phyloP scores from a whole-genome alignment of 2,329 filamentous ascomycete species.

The Microcyclospora pomicola region DNA sequence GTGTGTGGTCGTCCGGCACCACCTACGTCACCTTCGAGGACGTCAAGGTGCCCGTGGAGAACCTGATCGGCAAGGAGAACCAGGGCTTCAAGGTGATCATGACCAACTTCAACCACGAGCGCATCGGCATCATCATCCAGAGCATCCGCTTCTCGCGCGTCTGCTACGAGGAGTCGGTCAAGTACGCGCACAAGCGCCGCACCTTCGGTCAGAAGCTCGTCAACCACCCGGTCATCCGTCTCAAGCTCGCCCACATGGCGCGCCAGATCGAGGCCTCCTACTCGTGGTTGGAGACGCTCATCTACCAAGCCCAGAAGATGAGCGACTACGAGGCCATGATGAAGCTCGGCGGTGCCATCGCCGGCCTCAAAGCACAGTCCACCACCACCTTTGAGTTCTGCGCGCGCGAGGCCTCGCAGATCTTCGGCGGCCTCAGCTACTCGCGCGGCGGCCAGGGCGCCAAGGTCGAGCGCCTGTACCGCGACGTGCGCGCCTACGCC shows the following conservation, averaged over 20 bases:
- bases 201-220: constrained; percentile 96
- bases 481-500: constrained; percentile 90
- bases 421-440: constrained; percentile 90
- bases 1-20: constrained; percentile 87
- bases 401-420: constrained; percentile 88
- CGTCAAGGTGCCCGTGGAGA: constrained; percentile 98
- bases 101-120: constrained; percentile 99
- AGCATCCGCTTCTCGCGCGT: constrained; percentile 89
- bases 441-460: constrained; percentile 85
- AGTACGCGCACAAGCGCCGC: constrained; percentile 91
- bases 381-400: constrained; percentile 97
- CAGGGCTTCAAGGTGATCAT: constrained; percentile 98
- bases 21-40: constrained; percentile 98
- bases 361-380: constrained; percentile 81
- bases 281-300: constrained; percentile 89
- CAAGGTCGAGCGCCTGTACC: constrained; percentile 87
- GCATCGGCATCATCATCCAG: constrained; percentile 97
- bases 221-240: constrained; percentile 89
- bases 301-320: constrained; percentile 91
- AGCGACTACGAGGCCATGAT: constrained; percentile 90
- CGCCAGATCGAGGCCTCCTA: constrained; percentile 95
- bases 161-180: constrained; percentile 91
- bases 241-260: constrained; percentile 97
- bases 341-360: constrained; percentile 86
- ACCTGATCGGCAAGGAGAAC: constrained; percentile 94